Evolutionary conservation across 768 basidiomycete species (phyloP), one percentile per base, ranked within the genome.

Genomic region (Jaapia argillacea): DNA sequence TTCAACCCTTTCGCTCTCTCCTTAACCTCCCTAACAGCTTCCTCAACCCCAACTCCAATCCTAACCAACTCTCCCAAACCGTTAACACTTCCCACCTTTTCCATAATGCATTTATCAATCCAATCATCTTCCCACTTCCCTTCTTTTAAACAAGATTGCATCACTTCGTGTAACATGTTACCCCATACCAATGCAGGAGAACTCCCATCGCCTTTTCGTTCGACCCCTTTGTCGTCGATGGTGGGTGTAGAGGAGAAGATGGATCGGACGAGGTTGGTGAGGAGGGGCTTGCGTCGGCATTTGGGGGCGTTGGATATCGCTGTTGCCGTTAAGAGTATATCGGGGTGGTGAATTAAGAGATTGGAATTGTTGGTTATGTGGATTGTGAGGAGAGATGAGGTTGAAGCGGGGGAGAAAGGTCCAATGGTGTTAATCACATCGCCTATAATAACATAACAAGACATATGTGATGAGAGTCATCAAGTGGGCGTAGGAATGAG

Each of bases 301-400:
- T 82, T 78, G 1, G 85, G 70, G 0, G 91, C 79, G 43, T 78
- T 85, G 2, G 91, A 82, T 18, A 98, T 77, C 1, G 87, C 76
- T 0, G 94, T 96, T 21, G 91, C 84, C 2, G 96, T 93, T 39
- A 97, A 61, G 33, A 99, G 82, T 37, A 89, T 64, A 61, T 99
- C 94, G 4, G 94, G 94, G 54, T 98, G 91, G 40, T 83, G 81
- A 49, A 98, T 81, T 44, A 98, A 64, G 39, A 85, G 65, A 50
- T 90, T 82, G 6, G 72, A 56, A 42, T 70, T 70, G 24, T 79
- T 71, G 2, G 77, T 78, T 37, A 96, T 70, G 1, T 64, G 59
- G 24, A 89, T 82, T 12, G 65, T 64, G 35, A 58, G 54, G 5
- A 55, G 61, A 14, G 65, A 56, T 10, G 67, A 62, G 1, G 62